Conservation (phyloP, 257 asterid species). For the Mitragyna speciosa region DNA sequence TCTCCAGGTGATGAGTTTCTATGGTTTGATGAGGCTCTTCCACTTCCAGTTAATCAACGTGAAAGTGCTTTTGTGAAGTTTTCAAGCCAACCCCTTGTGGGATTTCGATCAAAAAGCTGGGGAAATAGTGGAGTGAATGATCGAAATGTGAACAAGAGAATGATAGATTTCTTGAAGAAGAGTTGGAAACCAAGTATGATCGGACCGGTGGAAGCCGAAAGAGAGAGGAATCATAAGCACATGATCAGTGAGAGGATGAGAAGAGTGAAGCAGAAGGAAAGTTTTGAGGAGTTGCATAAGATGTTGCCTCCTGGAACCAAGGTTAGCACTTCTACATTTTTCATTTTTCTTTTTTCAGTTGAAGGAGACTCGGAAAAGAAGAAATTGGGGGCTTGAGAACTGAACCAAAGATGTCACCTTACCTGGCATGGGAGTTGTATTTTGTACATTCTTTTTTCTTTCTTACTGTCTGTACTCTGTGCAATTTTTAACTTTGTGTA, state of each 20-base stretch:
- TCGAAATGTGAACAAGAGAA: slow-evolving; percentile 38
- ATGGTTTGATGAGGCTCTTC: slow-evolving; percentile 30
- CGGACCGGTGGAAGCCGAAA: slow-evolving; percentile 18
- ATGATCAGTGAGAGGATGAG: slow-evolving; percentile 52
- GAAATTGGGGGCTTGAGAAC: no score
- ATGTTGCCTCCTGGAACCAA: slow-evolving; percentile 50
- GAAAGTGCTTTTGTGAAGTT: slow-evolving; percentile 39
- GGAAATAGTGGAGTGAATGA: slow-evolving; percentile 4
- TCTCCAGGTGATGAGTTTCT: not conserved
- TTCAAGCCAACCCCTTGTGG: slow-evolving; percentile 13
- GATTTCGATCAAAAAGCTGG: not conserved
- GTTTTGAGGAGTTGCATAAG: slow-evolving; percentile 35
- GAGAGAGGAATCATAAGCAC: slow-evolving; percentile 34
- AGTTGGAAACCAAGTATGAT: slow-evolving; percentile 6
- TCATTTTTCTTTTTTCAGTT: no score
- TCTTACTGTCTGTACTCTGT: not conserved
- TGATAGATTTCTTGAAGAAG: slow-evolving; percentile 46
- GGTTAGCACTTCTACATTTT: slow-evolving; percentile 25
- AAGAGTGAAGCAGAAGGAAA: slow-evolving; percentile 44
- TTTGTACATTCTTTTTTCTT: no score
- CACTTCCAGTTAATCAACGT: not conserved
- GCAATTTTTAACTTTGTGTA: not conserved
- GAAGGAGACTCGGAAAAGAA: no score
- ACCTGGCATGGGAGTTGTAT: no score
- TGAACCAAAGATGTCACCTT: no score